These are phyloP conservation scores for Leccinum pseudoinsigne DNA, from an alignment of 1,284 basidiomycete genomes.

Conservation along the genomic window DNA sequence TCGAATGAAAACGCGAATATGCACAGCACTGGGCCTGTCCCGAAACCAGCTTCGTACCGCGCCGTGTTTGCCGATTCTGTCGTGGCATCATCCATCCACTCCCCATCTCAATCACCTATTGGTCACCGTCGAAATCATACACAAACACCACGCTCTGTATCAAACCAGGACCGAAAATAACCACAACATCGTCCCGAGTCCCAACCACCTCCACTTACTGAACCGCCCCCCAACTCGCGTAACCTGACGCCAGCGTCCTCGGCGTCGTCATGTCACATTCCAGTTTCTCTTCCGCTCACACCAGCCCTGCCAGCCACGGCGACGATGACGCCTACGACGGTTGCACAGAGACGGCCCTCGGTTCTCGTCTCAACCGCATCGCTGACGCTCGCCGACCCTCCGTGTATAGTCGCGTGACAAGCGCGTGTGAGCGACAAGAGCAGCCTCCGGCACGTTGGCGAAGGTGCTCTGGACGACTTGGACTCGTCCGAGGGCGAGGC, in stretches of 20 bases:
- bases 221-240: constrained; percentile 36
- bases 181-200: constrained; percentile 20
- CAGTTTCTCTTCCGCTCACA: constrained; percentile 44
- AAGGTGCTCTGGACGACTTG: constrained; percentile 75
- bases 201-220: constrained; percentile 21
- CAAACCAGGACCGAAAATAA: constrained; percentile 27
- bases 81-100: constrained; percentile 16
- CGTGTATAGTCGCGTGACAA: constrained; percentile 31
- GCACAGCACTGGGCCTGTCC: constrained; percentile 11
- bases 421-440: constrained; percentile 38
- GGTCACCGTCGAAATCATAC: constrained; percentile 9
- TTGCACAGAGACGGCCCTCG: constrained; percentile 27
- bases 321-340: constrained; percentile 33
- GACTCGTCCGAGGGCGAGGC: constrained; percentile 53
- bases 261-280: constrained; percentile 49
- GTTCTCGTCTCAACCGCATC: constrained; percentile 27
- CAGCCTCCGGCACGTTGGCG: constrained; percentile 59
- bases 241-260: constrained; percentile 56
- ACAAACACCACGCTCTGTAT: constrained; percentile 17
- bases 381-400: constrained; percentile 37
- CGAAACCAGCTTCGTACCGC: constrained; percentile 28
- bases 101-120: constrained; percentile 27
- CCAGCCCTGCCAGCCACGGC: constrained; percentile 38
- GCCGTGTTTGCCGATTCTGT: constrained; percentile 28
- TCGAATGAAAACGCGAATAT: constrained; percentile 20